A percentile compares a stretch with the other conserved stretches of the same genome.
phyloP scores from a whole-genome alignment of 257 asterid species.

The Fraxinus quadrangulata region DNA sequence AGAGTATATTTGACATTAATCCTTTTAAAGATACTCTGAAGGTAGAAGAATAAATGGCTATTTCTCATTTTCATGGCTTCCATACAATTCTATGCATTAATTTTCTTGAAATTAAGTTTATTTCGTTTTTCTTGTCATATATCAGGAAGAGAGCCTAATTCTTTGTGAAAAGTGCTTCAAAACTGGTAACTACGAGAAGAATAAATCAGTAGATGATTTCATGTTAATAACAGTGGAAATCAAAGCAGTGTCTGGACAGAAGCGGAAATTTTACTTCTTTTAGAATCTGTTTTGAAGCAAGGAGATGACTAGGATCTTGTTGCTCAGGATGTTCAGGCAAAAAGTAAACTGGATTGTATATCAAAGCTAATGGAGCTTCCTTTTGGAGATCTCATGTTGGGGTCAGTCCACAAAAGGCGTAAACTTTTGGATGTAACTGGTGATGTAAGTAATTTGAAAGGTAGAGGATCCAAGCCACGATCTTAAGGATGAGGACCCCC shows the following conservation, averaged over 20 bases:
- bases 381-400: conserved; percentile 82
- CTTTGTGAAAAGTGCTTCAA: conserved; percentile 81
- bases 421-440: conserved; percentile 43
- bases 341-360: conserved; percentile 86
- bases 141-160: conserved; percentile 57
- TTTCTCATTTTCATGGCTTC: not conserved
- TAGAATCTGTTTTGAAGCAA: conserved; percentile 85
- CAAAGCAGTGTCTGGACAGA: conserved; percentile 73
- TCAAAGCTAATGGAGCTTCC: conserved; percentile 87
- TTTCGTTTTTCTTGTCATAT: conserved; percentile 28
- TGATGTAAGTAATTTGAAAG: conserved; percentile 39
- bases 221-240: conserved; percentile 43
- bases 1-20: not conserved
- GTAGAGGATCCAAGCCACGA: conserved; percentile 38
- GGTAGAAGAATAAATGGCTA: not conserved
- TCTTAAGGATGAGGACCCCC: conserved; percentile 43
- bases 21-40: not conserved
- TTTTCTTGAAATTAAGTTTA: conserved; percentile 19
- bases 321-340: conserved; percentile 67
- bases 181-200: conserved; percentile 55
- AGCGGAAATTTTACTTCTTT: conserved; percentile 74
- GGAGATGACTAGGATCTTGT: conserved; percentile 98
- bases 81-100: not conserved
- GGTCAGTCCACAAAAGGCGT: conserved; percentile 49
- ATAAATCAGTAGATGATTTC: conserved; percentile 63